Conservation (phyloP, 306 rosid genomes). For the peach (Prunus persica) region Prunus_persica_NCBIv2 NC_034015.1:16310001-16310500, state of each 20-base stretch:
- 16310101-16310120: background rate
- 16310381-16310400: background rate
- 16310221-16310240: background rate
- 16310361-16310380: background rate
- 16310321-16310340: background rate
- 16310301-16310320: background rate
- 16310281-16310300: background rate
- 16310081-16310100: background rate
- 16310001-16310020: background rate
- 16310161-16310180: background rate
- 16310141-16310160: background rate
- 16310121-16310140: background rate
- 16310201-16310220: background rate
- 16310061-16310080: background rate
- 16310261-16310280: background rate
- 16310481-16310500: background rate
- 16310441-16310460: too few relatives aligned
- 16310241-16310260: background rate
- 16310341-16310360: background rate
- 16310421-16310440: too few relatives aligned
- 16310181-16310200: background rate
- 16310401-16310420: background rate
- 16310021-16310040: background rate
- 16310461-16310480: too few relatives aligned
- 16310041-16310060: background rate